Evolutionary conservation across 805 yeast species (phyloP).

Genomic region (Groenewaldozyma tartarivorans): DNA sequence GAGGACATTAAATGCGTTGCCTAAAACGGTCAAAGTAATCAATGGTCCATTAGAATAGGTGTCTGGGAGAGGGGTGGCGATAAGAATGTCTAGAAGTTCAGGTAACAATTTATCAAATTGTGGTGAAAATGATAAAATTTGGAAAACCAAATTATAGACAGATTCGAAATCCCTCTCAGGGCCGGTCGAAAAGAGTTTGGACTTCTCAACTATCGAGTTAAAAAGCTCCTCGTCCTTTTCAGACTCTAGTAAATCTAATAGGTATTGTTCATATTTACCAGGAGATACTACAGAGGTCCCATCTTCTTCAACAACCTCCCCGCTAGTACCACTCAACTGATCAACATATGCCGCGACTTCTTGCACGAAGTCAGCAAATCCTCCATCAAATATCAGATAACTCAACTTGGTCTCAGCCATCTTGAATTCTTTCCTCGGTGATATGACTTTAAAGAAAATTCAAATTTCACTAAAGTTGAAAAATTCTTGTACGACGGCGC

Average conservation of each 20-base stretch:
- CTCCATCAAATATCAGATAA: conserved; percentile 31
- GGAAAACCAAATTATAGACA: conserved; percentile 30
- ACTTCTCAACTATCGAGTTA: conserved; percentile 24
- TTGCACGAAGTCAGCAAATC: conserved; percentile 26
- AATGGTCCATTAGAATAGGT: conserved; percentile 20
- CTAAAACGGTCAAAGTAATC: conserved; percentile 26
- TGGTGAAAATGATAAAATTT: conserved; percentile 26
- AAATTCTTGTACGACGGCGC: neutral
- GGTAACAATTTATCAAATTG: conserved; percentile 25
- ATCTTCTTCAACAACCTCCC: conserved; percentile 8
- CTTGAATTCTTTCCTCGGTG: no score
- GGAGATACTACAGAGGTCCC: conserved; percentile 15
- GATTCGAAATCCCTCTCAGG: conserved; percentile 31
- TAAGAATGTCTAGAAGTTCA: conserved; percentile 23
- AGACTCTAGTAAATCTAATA: conserved; percentile 18
- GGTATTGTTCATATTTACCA: conserved; percentile 13
- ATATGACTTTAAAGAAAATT: neutral
- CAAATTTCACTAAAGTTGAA: neutral
- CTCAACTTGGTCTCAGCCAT: conserved; percentile 15
- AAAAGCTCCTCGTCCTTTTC: conserved; percentile 22
- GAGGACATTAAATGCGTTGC: conserved; percentile 33
- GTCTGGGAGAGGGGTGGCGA: conserved; percentile 15
- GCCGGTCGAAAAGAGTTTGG: conserved; percentile 22
- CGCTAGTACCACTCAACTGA: conserved; percentile 21
- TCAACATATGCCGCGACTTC: conserved; percentile 31